phyloP scores from a whole-genome alignment of 768 basidiomycete genomes.

The Leccinellum albellum region DNA sequence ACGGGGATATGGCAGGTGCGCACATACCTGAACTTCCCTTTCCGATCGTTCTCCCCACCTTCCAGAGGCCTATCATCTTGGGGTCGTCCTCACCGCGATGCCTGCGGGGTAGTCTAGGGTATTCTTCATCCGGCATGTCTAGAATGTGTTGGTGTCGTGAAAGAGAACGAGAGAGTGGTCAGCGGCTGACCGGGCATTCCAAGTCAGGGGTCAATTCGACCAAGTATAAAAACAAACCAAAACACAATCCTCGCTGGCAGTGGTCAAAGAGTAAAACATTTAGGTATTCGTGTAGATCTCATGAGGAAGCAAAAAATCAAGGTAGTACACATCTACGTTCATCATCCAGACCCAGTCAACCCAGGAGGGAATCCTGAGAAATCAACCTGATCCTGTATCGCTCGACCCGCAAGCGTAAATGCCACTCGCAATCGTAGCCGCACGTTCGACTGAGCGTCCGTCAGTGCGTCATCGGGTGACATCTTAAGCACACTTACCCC shows the following conservation, averaged over 20 bases:
- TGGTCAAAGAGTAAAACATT: too few species aligned
- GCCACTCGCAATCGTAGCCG: constrained; percentile 84
- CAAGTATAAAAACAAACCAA: constrained; percentile 9
- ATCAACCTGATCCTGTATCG: constrained; percentile 88
- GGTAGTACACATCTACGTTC: constrained; percentile 14
- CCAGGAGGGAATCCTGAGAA: constrained; percentile 85
- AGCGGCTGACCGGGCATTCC: constrained; percentile 24
- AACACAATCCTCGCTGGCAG: too few species aligned
- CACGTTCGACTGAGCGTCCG: constrained; percentile 58
- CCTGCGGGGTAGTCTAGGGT: constrained; percentile 28
- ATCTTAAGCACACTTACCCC: constrained; percentile 55
- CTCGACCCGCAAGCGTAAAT: constrained; percentile 64
- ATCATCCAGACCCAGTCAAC: constrained; percentile 48
- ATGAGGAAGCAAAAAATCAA: constrained; percentile 10
- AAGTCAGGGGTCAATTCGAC: constrained; percentile 18
- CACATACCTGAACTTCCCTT: constrained; percentile 78
- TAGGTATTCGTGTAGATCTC: constrained; percentile 21
- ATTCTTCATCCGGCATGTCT: constrained; percentile 27
- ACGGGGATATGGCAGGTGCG: too few species aligned
- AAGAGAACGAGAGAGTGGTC: background rate
- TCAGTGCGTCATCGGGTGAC: constrained; percentile 2
- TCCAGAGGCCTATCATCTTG: constrained; percentile 77
- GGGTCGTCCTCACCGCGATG: constrained; percentile 42
- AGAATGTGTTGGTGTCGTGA: constrained; percentile 14
- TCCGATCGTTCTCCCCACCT: constrained; percentile 80